Evolutionary conservation across 192 early-diverging fungal genomes (phyloP), one percentile per base, ranked within the genome.

Genomic region (Paraglomus brasilianum): DNA sequence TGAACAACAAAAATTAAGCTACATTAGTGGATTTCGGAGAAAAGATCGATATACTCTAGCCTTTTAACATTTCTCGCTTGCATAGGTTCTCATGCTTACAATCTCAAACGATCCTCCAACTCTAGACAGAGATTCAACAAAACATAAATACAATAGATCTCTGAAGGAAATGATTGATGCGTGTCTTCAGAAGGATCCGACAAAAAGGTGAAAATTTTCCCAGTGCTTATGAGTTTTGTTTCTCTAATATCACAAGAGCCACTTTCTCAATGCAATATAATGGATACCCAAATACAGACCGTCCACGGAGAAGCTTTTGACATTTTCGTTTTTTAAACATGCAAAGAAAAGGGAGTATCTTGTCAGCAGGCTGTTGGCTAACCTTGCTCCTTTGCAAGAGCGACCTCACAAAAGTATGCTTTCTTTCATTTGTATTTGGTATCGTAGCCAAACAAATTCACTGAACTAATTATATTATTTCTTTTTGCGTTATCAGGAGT

Each of bases 81-180:
- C 24, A 6, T 58, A 91, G 89, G 91, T 94, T 7, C 72, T 95
- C 40, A 93, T 93, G 92, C 74, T 95, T 74, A 95, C 93, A 11
- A 84, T 95, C 24, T 86, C 90, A 43, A 92, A 91, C 57, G 90
- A 89, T 45, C 93, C 93, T 15, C 93, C 93, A 8, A 95, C 93
- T 8, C 69, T 95, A 65, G 88, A 91, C 45, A 82, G 91, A 48
- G 92, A 92, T 14, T 73, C 80, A 11, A 88, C 88, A 5, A 82
- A 80, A 44, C 82, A 93, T 78, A 89, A 88, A 57, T 95, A 87
- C 70, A 81, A 88, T 5, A 92, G 87, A 70, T 51, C 80, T 10
- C 89, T 93, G 53, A 93, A 93, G 75, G 93, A 95, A 43, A 88
- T 95, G 88, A 91, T 95, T 46, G 93, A 95, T 73, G 36, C 47